These are phyloP conservation scores for Amorphotheca resinae DNA, from an alignment of 495 filamentous ascomycete species.

Conservation along the genomic window DNA sequence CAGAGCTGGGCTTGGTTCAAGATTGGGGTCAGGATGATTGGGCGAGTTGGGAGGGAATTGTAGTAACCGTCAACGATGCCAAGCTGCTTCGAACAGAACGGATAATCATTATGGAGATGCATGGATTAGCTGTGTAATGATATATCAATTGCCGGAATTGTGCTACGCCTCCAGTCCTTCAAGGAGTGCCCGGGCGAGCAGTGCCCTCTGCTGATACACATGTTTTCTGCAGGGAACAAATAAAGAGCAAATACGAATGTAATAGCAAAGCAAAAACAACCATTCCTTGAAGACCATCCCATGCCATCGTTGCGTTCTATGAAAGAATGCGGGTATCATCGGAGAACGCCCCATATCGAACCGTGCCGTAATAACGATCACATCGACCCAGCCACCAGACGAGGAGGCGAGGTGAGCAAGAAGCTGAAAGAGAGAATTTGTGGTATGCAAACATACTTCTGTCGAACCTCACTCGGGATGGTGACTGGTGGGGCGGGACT, in stretches of 20 bases:
- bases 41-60: conserved; percentile 22
- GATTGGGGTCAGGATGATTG: conserved; percentile 13
- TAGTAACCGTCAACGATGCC: not conserved
- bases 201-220: conserved; percentile 11
- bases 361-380: conserved; percentile 22
- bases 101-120: not conserved
- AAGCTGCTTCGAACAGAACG: not conserved
- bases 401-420: conserved; percentile 18
- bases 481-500: conserved; percentile 23
- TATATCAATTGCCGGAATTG: conserved; percentile 14
- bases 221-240: conserved; percentile 5
- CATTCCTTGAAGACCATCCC: conserved; percentile 14
- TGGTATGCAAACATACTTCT: conserved; percentile 14
- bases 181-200: conserved; percentile 11
- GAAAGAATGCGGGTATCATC: conserved; percentile 24
- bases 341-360: conserved; percentile 24
- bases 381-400: conserved; percentile 18
- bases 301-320: conserved; percentile 19
- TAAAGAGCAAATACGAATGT: conserved; percentile 1
- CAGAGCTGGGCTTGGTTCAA: conserved; percentile 14
- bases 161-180: conserved; percentile 14
- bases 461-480: conserved; percentile 15
- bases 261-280: conserved; percentile 14
- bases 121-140: not conserved
- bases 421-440: conserved; percentile 15